Base-by-base conservation (phyloP, 2,329 filamentous ascomycete species). In the Fusarium temperatum region DNA sequence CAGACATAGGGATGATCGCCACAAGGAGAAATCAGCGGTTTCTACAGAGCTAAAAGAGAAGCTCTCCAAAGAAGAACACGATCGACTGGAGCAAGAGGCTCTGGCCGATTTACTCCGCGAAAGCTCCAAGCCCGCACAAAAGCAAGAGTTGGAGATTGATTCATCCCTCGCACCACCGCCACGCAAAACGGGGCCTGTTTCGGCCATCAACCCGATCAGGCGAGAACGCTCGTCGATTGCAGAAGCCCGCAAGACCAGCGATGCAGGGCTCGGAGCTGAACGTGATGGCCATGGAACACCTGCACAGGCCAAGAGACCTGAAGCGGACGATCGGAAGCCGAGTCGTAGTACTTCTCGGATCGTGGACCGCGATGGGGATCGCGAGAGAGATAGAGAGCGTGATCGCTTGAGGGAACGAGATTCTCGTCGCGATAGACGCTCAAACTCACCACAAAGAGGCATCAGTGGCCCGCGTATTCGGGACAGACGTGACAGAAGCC, bases 31-130 rank as follows among this genome's bases (percentile, higher is more conserved):
- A 22, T 81, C 82, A 28, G 80, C 81, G 41, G 81, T 83, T 42
- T 80, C 86, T 1, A 85, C 85, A 63, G 83, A 87, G 47, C 78
- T 84, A 45, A 87, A 88, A 78, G 87, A 89, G 76, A 84, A 87
- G 55, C 84, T 90, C 17, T 87, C 88, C 12, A 87, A 89, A 68
- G 89, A 90, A 72, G 88, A 91, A 44, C 85, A 88, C 32, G 86
- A 89, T 61, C 84, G 85, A 24, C 83, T 91, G 13, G 89, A 91
- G 75, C 85, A 87, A 75, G 87, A 90, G 73, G 89, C 89, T 4
- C 81, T 91, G 66, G 87, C 86, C 26, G 87, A 91, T 68, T 83
- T 91, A 20, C 80, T 91, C 18, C 85, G 89, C n/a, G 89, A 90
- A 75, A 90, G 88, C 79, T 89, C 86, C 60, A 85, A 85, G 48